phyloP scores from a whole-genome alignment of 2,329 filamentous ascomycete genomes.

The Paecilomyces dactylethromorphus region DNA sequence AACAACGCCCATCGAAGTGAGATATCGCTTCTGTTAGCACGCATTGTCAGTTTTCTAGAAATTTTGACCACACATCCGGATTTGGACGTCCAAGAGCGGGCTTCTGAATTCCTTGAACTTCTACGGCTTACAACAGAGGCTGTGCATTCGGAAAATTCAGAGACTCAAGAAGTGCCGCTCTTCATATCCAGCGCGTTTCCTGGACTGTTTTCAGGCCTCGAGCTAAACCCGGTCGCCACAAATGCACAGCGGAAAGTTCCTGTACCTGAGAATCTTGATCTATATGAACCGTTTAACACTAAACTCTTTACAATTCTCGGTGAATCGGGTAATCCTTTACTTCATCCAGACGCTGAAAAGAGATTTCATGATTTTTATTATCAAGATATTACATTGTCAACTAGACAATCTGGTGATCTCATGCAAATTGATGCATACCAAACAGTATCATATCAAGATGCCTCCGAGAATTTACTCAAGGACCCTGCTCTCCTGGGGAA shows the following conservation, averaged over 20 bases:
- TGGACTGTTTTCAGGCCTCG: conserved; percentile 75
- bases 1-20: conserved; percentile 66
- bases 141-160: conserved; percentile 23
- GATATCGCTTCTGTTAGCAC: conserved; percentile 69
- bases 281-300: conserved; percentile 75
- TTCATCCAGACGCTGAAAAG: conserved; percentile 43
- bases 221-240: conserved; percentile 82
- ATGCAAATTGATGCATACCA: conserved; percentile 14
- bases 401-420: conserved; percentile 15
- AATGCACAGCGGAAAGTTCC: conserved; percentile 84
- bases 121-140: conserved; percentile 83
- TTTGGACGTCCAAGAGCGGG: conserved; percentile 89
- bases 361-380: conserved; percentile 34
- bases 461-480: conserved; percentile 41
- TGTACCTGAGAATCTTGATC: conserved; percentile 64
- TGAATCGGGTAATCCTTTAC: conserved; percentile 45
- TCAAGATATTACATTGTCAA: conserved; percentile 16
- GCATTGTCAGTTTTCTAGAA: conserved; percentile 76
- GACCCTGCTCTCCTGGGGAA: conserved; percentile 69
- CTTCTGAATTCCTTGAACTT: conserved; percentile 86
- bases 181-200: conserved; percentile 88
- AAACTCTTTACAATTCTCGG: conserved; percentile 62
- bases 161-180: conserved; percentile 59
- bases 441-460: conserved; percentile 31
- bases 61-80: conserved; percentile 72